These are phyloP conservation scores for Durusdinium trenchii DNA, from an alignment of 73 alveolate genomes.

Conservation along the genomic window DNA sequence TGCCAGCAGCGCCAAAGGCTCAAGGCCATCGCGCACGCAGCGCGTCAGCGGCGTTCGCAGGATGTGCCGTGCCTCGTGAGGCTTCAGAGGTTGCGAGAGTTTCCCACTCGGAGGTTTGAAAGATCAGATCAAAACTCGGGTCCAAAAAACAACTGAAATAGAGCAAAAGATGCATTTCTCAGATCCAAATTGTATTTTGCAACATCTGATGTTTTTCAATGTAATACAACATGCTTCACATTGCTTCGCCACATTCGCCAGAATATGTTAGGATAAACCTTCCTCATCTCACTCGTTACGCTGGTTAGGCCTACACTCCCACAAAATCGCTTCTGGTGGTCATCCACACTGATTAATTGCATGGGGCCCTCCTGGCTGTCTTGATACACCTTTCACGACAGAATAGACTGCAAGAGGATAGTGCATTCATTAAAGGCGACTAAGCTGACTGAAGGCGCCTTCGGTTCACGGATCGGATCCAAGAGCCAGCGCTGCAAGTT, in stretches of 20 bases:
- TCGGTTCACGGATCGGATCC: slow-evolving; percentile 52
- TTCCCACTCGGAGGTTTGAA: too few relatives aligned
- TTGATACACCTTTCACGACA: neutral
- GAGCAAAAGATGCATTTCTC: neutral
- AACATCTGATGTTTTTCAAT: too few relatives aligned
- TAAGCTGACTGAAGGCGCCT: neutral
- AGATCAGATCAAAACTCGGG: too few relatives aligned
- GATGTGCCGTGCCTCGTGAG: slow-evolving; percentile 79
- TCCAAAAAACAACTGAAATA: neutral
- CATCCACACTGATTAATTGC: too few relatives aligned
- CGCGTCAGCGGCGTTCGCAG: slow-evolving; percentile 49
- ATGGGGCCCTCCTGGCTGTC: neutral
- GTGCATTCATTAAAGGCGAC: neutral
- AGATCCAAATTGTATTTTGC: neutral
- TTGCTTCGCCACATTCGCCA: too few relatives aligned
- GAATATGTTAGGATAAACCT: too few relatives aligned
- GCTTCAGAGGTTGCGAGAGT: too few relatives aligned
- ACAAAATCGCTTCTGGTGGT: too few relatives aligned
- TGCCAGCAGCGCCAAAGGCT: slow-evolving; percentile 27
- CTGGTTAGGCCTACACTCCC: too few relatives aligned
- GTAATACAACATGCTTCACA: too few relatives aligned
- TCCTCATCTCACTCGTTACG: too few relatives aligned
- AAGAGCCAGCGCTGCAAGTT: slow-evolving; percentile 42
- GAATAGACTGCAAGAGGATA: neutral
- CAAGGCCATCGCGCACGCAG: neutral